phyloP scores from a whole-genome alignment of 2,329 filamentous ascomycete species.

The Colletotrichum caudatum region DNA sequence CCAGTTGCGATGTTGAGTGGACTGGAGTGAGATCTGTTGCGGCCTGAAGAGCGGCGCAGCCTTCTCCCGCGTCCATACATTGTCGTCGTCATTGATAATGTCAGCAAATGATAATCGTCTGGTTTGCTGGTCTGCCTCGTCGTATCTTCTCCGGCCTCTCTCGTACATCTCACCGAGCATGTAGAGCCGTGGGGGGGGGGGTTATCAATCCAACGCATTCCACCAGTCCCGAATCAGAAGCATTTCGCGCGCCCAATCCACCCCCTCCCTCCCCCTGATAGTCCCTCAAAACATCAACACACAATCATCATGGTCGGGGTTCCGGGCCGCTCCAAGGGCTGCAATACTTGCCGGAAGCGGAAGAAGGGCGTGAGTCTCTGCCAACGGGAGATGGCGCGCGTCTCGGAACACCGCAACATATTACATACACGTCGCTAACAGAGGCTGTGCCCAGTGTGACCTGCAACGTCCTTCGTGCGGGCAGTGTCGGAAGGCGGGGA shows the following conservation, averaged over 20 bases:
- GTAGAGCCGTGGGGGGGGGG: neutral
- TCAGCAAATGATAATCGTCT: neutral
- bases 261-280: neutral
- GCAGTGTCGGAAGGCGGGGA: constrained; percentile 40
- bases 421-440: constrained; percentile 1
- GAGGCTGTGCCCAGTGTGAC: constrained; percentile 38
- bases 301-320: constrained; percentile 41
- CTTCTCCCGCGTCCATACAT: constrained; percentile 5
- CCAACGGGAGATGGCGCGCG: neutral
- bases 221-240: constrained; percentile 25
- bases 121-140: neutral
- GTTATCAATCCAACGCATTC: neutral
- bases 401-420: neutral
- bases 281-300: neutral
- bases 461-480: constrained; percentile 41
- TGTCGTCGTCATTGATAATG: constrained; percentile 8
- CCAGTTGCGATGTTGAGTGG: constrained; percentile 12
- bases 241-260: constrained; percentile 23
- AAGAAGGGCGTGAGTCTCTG: constrained; percentile 43
- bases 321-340: constrained; percentile 43
- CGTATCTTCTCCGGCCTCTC: neutral
- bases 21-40: neutral
- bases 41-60: neutral
- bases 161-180: neutral
- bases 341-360: constrained; percentile 42